Evolutionary conservation across 1,284 basidiomycete species (phyloP).

Genomic region (Mycena citricolor): DNA sequence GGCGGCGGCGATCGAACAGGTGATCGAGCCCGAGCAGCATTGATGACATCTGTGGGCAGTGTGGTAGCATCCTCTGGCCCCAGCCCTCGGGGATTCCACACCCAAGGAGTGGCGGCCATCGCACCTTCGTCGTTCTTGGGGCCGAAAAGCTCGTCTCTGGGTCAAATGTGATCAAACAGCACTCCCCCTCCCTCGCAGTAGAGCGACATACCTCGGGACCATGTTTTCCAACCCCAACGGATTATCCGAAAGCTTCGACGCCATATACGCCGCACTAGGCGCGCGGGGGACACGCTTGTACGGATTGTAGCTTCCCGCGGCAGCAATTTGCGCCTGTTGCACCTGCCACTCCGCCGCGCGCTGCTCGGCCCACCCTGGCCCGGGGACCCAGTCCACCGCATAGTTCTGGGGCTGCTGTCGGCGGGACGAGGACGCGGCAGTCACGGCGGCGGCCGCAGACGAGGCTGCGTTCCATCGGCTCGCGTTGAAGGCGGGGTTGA

Average conservation of each 20-base stretch:
- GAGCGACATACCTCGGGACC: slow-evolving; percentile 56
- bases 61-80: slow-evolving; percentile 8
- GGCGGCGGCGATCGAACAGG: too few relatives aligned
- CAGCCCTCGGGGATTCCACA: slow-evolving; percentile 39
- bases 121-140: slow-evolving; percentile 30
- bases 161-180: too few relatives aligned
- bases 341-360: slow-evolving; percentile 22
- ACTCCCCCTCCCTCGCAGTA: too few relatives aligned
- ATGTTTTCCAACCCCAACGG: slow-evolving; percentile 65
- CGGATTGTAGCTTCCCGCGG: slow-evolving; percentile 46
- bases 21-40: too few relatives aligned
- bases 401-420: too few relatives aligned
- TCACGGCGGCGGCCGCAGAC: slow-evolving; percentile 28
- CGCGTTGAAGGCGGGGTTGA: slow-evolving; percentile 44
- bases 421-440: too few relatives aligned
- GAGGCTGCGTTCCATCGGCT: slow-evolving; percentile 23
- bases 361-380: slow-evolving; percentile 35
- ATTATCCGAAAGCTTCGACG: slow-evolving; percentile 54
- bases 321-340: slow-evolving; percentile 31
- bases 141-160: slow-evolving; percentile 39
- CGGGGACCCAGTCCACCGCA: slow-evolving; percentile 39
- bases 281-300: slow-evolving; percentile 58
- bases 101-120: slow-evolving; percentile 42
- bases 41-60: too few relatives aligned
- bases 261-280: slow-evolving; percentile 62